Percentiles rank a stretch among this genome's conserved stretches.
Evolutionary conservation across 2,329 filamentous ascomycete species (phyloP).

Genomic region (Aspergillus sp.): DNA sequence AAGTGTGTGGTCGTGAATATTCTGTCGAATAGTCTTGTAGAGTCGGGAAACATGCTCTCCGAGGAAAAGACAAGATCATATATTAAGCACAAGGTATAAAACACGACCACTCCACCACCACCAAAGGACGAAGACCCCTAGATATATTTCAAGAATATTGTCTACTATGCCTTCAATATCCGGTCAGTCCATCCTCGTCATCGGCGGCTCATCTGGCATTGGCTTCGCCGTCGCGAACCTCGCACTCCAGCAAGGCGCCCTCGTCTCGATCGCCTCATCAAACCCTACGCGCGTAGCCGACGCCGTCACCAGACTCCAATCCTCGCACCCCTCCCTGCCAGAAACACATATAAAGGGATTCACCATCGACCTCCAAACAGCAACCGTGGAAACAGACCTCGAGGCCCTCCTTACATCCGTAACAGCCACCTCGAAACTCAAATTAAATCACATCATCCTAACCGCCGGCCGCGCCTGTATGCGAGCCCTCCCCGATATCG

Average conservation of each 20-base stretch:
- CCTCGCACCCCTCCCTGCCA: conserved; percentile 50
- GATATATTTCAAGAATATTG: no score
- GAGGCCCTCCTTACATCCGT: conserved; percentile 44
- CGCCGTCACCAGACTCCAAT: neutral
- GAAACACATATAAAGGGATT: conserved; percentile 44
- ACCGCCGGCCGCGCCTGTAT: conserved; percentile 51
- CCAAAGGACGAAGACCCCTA: neutral
- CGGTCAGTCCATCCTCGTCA: conserved; percentile 48
- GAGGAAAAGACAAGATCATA: no score
- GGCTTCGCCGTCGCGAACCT: conserved; percentile 58
- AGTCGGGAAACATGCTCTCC: no score
- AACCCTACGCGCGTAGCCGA: conserved; percentile 39
- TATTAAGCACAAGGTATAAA: no score
- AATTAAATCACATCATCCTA: conserved; percentile 56
- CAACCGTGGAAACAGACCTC: conserved; percentile 50
- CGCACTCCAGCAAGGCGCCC: conserved; percentile 52
- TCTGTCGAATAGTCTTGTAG: no score
- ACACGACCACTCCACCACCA: neutral
- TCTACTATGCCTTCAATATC: neutral
- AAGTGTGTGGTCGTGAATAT: no score
- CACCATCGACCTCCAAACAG: conserved; percentile 48
- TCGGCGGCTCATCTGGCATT: conserved; percentile 59
- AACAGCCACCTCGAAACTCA: conserved; percentile 30
- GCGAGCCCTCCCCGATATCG: no score
- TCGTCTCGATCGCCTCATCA: conserved; percentile 55